phyloP scores from a whole-genome alignment of 768 basidiomycete species.

The Chlorophyllum brunneum region DNA sequence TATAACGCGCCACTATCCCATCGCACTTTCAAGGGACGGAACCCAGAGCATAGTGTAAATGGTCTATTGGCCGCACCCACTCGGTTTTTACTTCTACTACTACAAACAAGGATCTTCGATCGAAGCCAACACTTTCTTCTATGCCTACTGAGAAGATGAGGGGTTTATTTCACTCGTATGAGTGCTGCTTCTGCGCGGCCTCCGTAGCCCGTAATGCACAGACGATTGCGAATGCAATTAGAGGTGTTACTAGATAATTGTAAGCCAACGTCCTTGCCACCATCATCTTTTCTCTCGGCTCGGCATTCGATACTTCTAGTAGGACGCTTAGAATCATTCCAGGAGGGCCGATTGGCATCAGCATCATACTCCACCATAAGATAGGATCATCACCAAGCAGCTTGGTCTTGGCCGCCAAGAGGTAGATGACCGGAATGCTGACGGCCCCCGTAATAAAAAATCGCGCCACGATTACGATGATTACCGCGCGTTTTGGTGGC shows the following conservation, averaged over 20 bases:
- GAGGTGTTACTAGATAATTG: constrained; percentile 9
- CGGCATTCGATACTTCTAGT: neutral
- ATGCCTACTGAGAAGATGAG: too few species aligned
- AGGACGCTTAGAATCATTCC: constrained; percentile 8
- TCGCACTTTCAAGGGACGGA: too few species aligned
- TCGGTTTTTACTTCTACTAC: too few species aligned
- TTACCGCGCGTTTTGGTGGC: neutral
- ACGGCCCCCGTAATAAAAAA: constrained; percentile 9
- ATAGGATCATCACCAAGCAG: constrained; percentile 8
- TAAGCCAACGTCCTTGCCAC: constrained; percentile 11
- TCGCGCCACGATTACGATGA: constrained; percentile 4
- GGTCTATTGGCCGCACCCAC: too few species aligned
- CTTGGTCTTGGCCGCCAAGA: constrained; percentile 2
- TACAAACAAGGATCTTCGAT: too few species aligned
- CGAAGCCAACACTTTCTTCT: too few species aligned
- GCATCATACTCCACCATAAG: constrained; percentile 14
- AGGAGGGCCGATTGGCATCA: constrained; percentile 14
- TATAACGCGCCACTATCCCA: too few species aligned
- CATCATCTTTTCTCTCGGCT: constrained; percentile 11
- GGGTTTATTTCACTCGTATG: too few species aligned
- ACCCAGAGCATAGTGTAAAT: too few species aligned
- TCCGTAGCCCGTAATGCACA: constrained; percentile 6
- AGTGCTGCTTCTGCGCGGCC: neutral
- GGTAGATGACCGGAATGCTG: constrained; percentile 9
- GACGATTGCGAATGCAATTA: constrained; percentile 7